phyloP scores from a whole-genome alignment of 345 rosid species.

The Ricinus communis region DNA sequence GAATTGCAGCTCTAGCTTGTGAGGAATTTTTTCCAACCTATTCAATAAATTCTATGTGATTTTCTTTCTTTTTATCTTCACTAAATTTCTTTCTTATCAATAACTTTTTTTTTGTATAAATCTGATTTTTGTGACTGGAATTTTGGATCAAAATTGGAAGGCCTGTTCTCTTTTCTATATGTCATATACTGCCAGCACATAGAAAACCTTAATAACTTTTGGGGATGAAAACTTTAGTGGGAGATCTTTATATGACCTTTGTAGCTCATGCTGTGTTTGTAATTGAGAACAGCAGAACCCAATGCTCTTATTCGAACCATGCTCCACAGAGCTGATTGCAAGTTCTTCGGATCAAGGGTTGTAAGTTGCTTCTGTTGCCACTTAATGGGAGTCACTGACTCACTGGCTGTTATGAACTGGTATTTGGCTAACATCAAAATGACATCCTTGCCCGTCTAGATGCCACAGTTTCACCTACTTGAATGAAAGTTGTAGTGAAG shows the following conservation, averaged over 20 bases:
- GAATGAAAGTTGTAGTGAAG: background rate
- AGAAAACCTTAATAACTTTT: too few relatives aligned
- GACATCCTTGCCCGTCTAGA: background rate
- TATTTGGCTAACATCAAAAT: constrained; percentile 4
- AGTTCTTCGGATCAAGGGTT: background rate
- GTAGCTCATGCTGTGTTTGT: background rate
- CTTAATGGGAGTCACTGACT: background rate
- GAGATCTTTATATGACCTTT: background rate
- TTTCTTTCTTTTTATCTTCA: background rate
- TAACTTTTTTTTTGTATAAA: background rate
- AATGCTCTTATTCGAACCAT: too few relatives aligned
- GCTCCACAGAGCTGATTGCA: background rate
- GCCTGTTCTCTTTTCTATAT: background rate
- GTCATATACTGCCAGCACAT: background rate
- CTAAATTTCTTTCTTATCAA: background rate
- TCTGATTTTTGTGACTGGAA: background rate
- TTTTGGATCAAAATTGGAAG: background rate
- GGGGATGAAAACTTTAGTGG: too few relatives aligned
- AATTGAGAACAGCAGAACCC: too few relatives aligned
- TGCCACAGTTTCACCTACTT: background rate
- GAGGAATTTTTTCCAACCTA: background rate
- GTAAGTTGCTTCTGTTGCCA: background rate
- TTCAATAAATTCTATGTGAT: background rate
- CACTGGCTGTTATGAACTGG: background rate
- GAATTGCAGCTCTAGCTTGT: background rate